A percentile compares a stretch with the other conserved stretches of the same genome.
Evolutionary conservation across 2,329 filamentous ascomycete species (phyloP).

Genomic region (Colletotrichum liaoningense): DNA sequence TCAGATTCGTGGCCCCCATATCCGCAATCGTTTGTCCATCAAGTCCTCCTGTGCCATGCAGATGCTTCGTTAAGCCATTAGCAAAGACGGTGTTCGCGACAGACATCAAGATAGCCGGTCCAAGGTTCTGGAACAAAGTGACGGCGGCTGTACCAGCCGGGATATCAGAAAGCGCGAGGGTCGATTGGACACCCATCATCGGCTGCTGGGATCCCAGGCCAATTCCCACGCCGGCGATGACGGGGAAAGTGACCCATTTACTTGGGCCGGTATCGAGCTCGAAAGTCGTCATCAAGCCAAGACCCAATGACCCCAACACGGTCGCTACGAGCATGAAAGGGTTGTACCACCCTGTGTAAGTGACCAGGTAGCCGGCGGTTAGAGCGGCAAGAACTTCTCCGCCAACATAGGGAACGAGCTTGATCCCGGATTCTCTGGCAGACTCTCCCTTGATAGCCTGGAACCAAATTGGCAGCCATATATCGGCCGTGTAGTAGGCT

Average conservation of each 20-base stretch:
- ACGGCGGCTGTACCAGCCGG: slow-evolving; percentile 32
- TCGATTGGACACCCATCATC: slow-evolving; percentile 41
- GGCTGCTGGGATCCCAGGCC: slow-evolving; percentile 43
- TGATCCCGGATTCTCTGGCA: slow-evolving; percentile 46
- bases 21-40: slow-evolving; percentile 46
- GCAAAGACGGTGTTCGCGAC: slow-evolving; percentile 31
- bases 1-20: slow-evolving; percentile 66
- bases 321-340: slow-evolving; percentile 47
- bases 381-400: slow-evolving; percentile 43
- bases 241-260: slow-evolving; percentile 40
- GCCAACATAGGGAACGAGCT: slow-evolving; percentile 45
- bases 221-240: slow-evolving; percentile 41
- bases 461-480: slow-evolving; percentile 49
- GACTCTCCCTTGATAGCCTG: slow-evolving; percentile 46
- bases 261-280: background rate
- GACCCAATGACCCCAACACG: slow-evolving; percentile 42
- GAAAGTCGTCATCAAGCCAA: slow-evolving; percentile 25
- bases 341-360: slow-evolving; percentile 48
- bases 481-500: slow-evolving; percentile 46
- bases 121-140: slow-evolving; percentile 28
- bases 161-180: slow-evolving; percentile 34
- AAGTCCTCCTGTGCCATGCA: slow-evolving; percentile 39
- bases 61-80: slow-evolving; percentile 41
- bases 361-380: slow-evolving; percentile 41
- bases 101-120: slow-evolving; percentile 29